phyloP scores from a whole-genome alignment of 805 yeast species.

The Pichia phayaonensis region DNA sequence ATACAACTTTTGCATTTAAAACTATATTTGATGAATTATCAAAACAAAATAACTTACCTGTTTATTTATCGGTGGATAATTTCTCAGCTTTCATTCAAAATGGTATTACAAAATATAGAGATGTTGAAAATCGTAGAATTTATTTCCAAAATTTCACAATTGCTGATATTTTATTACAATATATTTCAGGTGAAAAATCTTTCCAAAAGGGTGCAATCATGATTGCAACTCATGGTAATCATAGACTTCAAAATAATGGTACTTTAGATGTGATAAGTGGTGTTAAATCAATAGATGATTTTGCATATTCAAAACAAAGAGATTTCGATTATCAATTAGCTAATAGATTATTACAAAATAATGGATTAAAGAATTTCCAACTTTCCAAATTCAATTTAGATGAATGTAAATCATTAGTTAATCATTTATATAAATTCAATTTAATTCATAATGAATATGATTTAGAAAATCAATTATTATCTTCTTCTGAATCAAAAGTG shows the following conservation, averaged over 20 bases:
- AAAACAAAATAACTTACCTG: slow-evolving; percentile 45
- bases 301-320: slow-evolving; percentile 57
- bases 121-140: slow-evolving; percentile 46
- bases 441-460: slow-evolving; percentile 29
- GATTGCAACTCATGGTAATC: slow-evolving; percentile 52
- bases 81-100: slow-evolving; percentile 53
- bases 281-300: slow-evolving; percentile 36
- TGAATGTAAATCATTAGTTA: slow-evolving; percentile 38
- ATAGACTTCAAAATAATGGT: slow-evolving; percentile 47
- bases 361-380: slow-evolving; percentile 25
- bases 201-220: slow-evolving; percentile 61
- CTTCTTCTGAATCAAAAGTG: slow-evolving; percentile 13
- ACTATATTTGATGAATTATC: slow-evolving; percentile 50
- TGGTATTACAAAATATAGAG: slow-evolving; percentile 53
- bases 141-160: slow-evolving; percentile 58
- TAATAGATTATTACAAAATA: slow-evolving; percentile 31
- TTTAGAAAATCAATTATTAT: slow-evolving; percentile 19
- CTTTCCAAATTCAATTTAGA: slow-evolving; percentile 37
- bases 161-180: slow-evolving; percentile 46
- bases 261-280: slow-evolving; percentile 47
- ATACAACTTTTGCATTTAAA: slow-evolving; percentile 39
- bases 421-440: slow-evolving; percentile 35
- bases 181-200: slow-evolving; percentile 42
- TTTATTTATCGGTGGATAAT: slow-evolving; percentile 66
- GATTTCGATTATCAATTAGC: slow-evolving; percentile 53